These are phyloP conservation scores for Basidiobolus meristosporus DNA, from an alignment of 371 early-diverging fungal genomes.

Conservation along the genomic window DNA sequence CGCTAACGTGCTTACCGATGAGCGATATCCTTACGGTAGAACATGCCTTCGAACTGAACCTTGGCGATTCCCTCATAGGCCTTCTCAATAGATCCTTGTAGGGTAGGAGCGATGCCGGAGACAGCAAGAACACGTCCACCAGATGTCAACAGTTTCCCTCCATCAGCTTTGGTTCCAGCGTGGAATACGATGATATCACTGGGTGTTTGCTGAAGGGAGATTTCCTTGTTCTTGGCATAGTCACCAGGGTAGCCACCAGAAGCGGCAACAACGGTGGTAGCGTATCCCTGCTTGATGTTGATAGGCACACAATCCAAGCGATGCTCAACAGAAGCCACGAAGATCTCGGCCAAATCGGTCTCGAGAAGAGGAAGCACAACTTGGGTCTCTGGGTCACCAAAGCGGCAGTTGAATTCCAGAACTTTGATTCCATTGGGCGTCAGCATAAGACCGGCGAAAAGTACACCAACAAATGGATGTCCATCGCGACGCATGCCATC, in stretches of 20 bases:
- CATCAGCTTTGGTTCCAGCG: slow-evolving; percentile 60
- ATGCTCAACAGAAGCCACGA: slow-evolving; percentile 76
- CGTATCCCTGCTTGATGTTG: slow-evolving; percentile 43
- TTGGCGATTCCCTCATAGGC: slow-evolving; percentile 50
- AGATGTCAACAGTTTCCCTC: slow-evolving; percentile 49
- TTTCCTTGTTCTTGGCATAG: slow-evolving; percentile 65
- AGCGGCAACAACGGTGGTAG: slow-evolving; percentile 83
- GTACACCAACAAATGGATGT: slow-evolving; percentile 84
- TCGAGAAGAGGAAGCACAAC: slow-evolving; percentile 77
- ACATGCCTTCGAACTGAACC: slow-evolving; percentile 66
- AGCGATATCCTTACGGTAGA: slow-evolving; percentile 84
- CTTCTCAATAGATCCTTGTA: slow-evolving; percentile 51
- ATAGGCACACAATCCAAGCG: slow-evolving; percentile 76
- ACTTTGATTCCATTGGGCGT: slow-evolving; percentile 77
- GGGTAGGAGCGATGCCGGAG: slow-evolving; percentile 50
- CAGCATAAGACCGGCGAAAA: slow-evolving; percentile 93
- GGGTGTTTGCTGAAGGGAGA: slow-evolving; percentile 25
- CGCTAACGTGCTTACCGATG: slow-evolving; percentile 29
- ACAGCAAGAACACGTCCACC: slow-evolving; percentile 93
- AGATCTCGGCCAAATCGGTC: slow-evolving; percentile 71
- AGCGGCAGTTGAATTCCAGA: slow-evolving; percentile 91
- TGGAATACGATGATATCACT: slow-evolving; percentile 68
- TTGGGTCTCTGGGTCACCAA: slow-evolving; percentile 96
- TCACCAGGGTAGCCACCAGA: slow-evolving; percentile 83
- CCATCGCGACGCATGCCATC: slow-evolving; percentile 90